Evolutionary conservation across 257 asterid species (phyloP).

Genomic region (Cynanchum wilfordii): DNA sequence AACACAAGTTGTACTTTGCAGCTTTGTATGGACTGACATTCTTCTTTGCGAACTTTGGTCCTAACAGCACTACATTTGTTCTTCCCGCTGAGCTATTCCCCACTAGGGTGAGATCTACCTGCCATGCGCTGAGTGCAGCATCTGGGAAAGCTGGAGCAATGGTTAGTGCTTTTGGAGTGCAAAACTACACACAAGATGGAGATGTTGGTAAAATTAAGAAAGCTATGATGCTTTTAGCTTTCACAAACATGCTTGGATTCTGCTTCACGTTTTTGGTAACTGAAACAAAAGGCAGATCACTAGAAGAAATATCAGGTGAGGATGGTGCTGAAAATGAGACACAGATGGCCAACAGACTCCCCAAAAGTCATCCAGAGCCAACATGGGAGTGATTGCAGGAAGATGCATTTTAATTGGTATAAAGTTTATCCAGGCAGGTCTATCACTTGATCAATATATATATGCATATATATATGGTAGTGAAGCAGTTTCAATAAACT

Average conservation of each 20-base stretch:
- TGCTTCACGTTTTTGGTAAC: conserved; percentile 27
- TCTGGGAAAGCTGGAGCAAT: conserved; percentile 29
- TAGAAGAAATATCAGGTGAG: conserved; percentile 31
- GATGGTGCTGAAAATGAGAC: conserved; percentile 13
- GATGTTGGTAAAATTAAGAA: conserved; percentile 15
- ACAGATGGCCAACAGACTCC: conserved; percentile 7
- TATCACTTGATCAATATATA: neutral
- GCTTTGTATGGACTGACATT: conserved; percentile 24
- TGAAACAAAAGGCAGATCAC: conserved; percentile 29
- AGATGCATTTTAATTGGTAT: neutral
- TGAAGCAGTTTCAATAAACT: conserved; percentile 3
- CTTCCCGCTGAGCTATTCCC: conserved; percentile 35
- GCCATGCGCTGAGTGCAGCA: conserved; percentile 30
- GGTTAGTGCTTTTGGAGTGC: conserved; percentile 28
- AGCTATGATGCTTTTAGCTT: conserved; percentile 23
- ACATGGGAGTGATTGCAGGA: conserved; percentile 15
- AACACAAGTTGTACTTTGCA: conserved; percentile 20
- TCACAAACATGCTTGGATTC: conserved; percentile 32
- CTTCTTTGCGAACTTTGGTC: conserved; percentile 32
- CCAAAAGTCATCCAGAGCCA: conserved; percentile 10
- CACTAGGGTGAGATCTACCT: conserved; percentile 28
- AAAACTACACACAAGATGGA: conserved; percentile 24
- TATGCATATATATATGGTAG: neutral
- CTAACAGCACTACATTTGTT: conserved; percentile 27
- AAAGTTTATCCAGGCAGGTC: neutral